phyloP scores from a whole-genome alignment of 2,329 filamentous ascomycete genomes.

The Triangularia setosa region DNA sequence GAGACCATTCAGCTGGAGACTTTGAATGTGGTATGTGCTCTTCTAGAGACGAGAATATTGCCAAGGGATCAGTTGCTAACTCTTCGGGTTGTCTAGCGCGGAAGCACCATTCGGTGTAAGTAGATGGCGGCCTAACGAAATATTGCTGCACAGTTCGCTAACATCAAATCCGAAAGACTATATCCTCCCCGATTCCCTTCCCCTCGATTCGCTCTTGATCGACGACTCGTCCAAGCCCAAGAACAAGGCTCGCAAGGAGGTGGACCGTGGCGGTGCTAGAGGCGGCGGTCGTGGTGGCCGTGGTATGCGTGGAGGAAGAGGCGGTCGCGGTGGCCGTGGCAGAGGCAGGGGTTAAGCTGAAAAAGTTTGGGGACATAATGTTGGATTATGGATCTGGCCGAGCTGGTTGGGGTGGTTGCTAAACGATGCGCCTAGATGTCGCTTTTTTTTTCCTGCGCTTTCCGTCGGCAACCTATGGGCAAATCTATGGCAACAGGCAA shows the following conservation, averaged over 20 bases:
- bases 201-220: constrained; percentile 89
- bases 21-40: neutral
- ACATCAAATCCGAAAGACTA: constrained; percentile 40
- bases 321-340: constrained; percentile 34
- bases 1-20: constrained; percentile 81
- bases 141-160: neutral
- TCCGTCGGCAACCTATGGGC: neutral
- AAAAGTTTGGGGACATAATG: neutral
- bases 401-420: neutral
- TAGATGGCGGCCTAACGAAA: neutral
- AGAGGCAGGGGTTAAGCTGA: constrained; percentile 30
- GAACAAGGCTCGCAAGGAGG: constrained; percentile 98
- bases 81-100: constrained; percentile 47
- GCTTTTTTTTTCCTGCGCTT: neutral
- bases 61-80: neutral
- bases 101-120: constrained; percentile 78
- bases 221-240: constrained; percentile 98
- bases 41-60: neutral
- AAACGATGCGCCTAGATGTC: neutral
- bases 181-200: constrained; percentile 92
- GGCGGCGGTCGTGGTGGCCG: constrained; percentile 51
- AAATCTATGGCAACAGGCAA: neutral
- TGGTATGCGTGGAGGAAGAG: constrained; percentile 51
- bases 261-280: constrained; percentile 53
- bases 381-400: neutral